phyloP scores from a whole-genome alignment of 1,284 basidiomycete genomes.

The Moesziomyces antarcticus region DNA sequence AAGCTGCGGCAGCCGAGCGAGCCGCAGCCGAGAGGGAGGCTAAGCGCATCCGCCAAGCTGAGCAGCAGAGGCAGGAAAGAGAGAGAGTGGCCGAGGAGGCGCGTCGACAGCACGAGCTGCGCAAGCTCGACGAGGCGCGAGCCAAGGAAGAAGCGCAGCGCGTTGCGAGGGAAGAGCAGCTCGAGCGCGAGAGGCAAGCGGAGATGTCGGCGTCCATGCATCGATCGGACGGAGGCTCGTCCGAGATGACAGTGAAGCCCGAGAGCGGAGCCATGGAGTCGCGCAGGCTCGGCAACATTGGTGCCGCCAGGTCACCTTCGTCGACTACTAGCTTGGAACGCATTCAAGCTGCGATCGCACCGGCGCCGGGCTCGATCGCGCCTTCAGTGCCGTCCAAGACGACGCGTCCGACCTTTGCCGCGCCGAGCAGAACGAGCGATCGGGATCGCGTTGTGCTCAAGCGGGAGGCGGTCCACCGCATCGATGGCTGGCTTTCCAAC shows the following conservation, averaged over 20 bases:
- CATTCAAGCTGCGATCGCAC: slow-evolving; percentile 16
- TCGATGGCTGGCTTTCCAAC: slow-evolving; percentile 55
- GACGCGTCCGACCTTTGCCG: slow-evolving; percentile 9
- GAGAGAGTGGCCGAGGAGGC: slow-evolving; percentile 36
- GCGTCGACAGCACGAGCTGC: slow-evolving; percentile 21
- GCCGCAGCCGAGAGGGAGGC: slow-evolving; percentile 17
- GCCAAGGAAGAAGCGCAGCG: slow-evolving; percentile 21
- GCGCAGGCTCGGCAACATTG: slow-evolving; percentile 5
- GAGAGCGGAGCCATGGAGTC: slow-evolving; percentile 7
- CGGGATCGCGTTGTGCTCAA: slow-evolving; percentile 42
- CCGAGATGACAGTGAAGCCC: neutral
- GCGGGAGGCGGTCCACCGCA: slow-evolving; percentile 48
- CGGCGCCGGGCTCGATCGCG: slow-evolving; percentile 14
- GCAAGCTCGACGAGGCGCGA: slow-evolving; percentile 32
- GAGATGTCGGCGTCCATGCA: slow-evolving; percentile 2
- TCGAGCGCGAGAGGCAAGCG: slow-evolving; percentile 6
- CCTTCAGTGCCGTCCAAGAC: slow-evolving; percentile 37
- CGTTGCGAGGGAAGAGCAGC: slow-evolving; percentile 10
- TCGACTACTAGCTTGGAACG: slow-evolving; percentile 11
- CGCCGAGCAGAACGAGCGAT: slow-evolving; percentile 25
- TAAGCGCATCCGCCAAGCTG: slow-evolving; percentile 7
- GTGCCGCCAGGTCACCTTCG: slow-evolving; percentile 1
- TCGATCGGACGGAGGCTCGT: neutral
- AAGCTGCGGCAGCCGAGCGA: slow-evolving; percentile 28
- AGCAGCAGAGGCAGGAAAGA: slow-evolving; percentile 34